These are phyloP conservation scores for Furcasterigmium sp. DNA, from an alignment of 2,329 filamentous ascomycete genomes.

Conservation along the genomic window DNA sequence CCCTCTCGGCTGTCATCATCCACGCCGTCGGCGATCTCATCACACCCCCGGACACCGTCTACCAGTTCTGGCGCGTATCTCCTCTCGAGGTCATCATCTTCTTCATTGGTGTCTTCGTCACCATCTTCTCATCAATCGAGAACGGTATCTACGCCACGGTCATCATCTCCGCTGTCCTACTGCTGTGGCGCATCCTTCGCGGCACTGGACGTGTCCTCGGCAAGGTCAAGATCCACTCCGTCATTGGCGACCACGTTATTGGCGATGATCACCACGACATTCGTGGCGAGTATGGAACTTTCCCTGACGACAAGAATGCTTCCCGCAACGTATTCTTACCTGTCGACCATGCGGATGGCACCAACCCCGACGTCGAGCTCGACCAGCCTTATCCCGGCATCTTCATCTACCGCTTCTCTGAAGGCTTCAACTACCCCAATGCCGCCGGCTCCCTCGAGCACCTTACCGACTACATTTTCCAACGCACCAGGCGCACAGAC, in stretches of 20 bases:
- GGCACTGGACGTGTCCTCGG: slow-evolving; percentile 82
- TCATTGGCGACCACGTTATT: slow-evolving; percentile 69
- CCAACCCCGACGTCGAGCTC: slow-evolving; percentile 78
- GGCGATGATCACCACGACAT: slow-evolving; percentile 50
- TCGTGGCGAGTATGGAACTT: slow-evolving; percentile 51
- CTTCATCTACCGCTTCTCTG: slow-evolving; percentile 92
- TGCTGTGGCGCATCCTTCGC: slow-evolving; percentile 79
- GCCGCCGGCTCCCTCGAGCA: slow-evolving; percentile 84
- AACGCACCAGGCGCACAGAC: slow-evolving; percentile 71
- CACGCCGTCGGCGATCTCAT: slow-evolving; percentile 92
- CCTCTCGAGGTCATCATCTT: slow-evolving; percentile 90
- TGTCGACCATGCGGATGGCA: slow-evolving; percentile 80
- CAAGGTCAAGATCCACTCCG: slow-evolving; percentile 75
- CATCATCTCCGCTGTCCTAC: slow-evolving; percentile 66
- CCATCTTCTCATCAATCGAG: slow-evolving; percentile 83
- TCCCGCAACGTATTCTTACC: slow-evolving; percentile 81
- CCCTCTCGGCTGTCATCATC: slow-evolving; percentile 85
- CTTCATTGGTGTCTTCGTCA: slow-evolving; percentile 86
- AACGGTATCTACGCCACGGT: slow-evolving; percentile 90
- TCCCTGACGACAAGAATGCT: slow-evolving; percentile 42
- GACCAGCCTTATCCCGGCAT: slow-evolving; percentile 82
- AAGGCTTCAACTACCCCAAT: slow-evolving; percentile 96
- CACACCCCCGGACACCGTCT: slow-evolving; percentile 83
- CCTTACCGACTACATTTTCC: slow-evolving; percentile 62
- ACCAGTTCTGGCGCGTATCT: slow-evolving; percentile 92